Percentiles rank a stretch among this genome's conserved stretches.
Evolutionary conservation across 108 stramenopile species (phyloP).

Genomic region (Cyclotella baltica): DNA sequence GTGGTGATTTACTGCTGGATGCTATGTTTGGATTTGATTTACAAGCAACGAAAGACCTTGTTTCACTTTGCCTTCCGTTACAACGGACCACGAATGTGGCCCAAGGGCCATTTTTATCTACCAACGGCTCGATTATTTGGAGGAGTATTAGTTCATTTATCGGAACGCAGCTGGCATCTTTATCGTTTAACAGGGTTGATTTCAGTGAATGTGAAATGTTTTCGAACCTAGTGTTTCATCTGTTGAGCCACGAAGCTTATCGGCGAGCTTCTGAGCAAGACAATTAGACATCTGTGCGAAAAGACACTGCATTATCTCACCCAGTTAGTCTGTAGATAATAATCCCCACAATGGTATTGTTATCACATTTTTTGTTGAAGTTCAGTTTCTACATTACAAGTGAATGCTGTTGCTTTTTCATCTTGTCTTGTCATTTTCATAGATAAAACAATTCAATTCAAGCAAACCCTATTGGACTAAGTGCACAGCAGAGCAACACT

Average conservation of each 20-base stretch:
- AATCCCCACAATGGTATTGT: no score
- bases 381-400: no score
- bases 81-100: not conserved
- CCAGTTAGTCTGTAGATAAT: no score
- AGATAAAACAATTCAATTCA: no score
- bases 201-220: not conserved
- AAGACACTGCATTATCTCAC: no score
- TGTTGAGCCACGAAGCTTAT: not conserved
- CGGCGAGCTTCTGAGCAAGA: no score
- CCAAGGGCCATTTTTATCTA: not conserved
- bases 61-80: not conserved
- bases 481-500: no score
- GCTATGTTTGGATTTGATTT: not conserved
- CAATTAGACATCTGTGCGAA: no score
- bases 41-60: not conserved
- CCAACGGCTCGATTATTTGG: not conserved
- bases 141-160: conserved; percentile 1
- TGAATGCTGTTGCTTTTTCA: no score
- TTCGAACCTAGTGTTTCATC: not conserved
- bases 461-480: no score
- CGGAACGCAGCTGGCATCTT: not conserved
- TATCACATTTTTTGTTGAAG: no score
- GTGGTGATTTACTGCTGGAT: not conserved
- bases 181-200: not conserved
- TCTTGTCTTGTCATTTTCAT: no score